Evolutionary conservation across 2,329 filamentous ascomycete genomes (phyloP).

Genomic region (Pseudopyrenochaeta lycopersici): DNA sequence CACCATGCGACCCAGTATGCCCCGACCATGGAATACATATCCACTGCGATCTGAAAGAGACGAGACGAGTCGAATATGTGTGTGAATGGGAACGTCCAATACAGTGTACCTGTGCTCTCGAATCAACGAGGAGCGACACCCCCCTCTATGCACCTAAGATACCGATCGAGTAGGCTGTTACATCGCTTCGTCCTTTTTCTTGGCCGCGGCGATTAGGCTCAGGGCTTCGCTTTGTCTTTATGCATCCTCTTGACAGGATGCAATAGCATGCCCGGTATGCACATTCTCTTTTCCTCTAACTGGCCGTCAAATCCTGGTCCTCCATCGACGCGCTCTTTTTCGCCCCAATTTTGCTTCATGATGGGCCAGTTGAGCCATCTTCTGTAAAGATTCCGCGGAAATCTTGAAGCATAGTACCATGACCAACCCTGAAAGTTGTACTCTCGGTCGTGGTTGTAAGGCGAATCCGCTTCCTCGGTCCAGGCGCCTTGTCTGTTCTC

Average conservation of each 20-base stretch:
- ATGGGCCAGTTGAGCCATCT: slow-evolving; percentile 87
- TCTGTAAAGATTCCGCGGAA: slow-evolving; percentile 81
- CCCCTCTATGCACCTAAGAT: slow-evolving; percentile 1
- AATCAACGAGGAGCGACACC: background rate
- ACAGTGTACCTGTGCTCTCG: background rate
- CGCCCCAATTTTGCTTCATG: slow-evolving; percentile 79
- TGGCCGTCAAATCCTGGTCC: slow-evolving; percentile 52
- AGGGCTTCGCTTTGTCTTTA: slow-evolving; percentile 32
- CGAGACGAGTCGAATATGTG: too few species aligned
- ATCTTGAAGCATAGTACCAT: slow-evolving; percentile 91
- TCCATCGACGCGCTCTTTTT: slow-evolving; percentile 70
- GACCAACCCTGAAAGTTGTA: slow-evolving; percentile 87
- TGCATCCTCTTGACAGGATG: slow-evolving; percentile 80
- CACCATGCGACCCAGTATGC: too few species aligned
- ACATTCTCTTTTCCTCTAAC: slow-evolving; percentile 78
- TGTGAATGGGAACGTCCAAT: too few species aligned
- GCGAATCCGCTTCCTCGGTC: slow-evolving; percentile 53
- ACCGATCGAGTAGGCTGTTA: background rate
- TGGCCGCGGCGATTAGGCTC: background rate
- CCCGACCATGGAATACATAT: too few species aligned
- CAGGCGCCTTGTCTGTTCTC: slow-evolving; percentile 69
- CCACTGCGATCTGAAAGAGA: too few species aligned
- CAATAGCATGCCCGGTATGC: slow-evolving; percentile 85
- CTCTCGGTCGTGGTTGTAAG: slow-evolving; percentile 72
- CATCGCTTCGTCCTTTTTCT: background rate